Evolutionary conservation across 495 filamentous ascomycete species (phyloP).

Genomic region (Podospora appendiculata): DNA sequence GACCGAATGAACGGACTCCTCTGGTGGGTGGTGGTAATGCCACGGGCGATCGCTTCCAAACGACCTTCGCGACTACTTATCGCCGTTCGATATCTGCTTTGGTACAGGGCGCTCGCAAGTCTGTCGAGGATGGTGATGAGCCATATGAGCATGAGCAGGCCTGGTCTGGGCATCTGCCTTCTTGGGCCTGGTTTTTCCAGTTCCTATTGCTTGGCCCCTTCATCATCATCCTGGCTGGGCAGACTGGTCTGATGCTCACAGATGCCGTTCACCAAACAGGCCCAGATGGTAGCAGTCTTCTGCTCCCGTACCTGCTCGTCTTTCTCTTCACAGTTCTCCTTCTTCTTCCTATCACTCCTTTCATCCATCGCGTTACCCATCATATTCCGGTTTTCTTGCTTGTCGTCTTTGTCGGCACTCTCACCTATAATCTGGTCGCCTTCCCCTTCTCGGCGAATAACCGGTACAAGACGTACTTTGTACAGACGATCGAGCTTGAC

Average conservation of each 20-base stretch:
- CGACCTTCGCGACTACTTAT: slow-evolving; percentile 68
- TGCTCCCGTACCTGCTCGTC: slow-evolving; percentile 64
- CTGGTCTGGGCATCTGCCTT: slow-evolving; percentile 73
- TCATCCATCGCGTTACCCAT: slow-evolving; percentile 77
- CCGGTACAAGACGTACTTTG: slow-evolving; percentile 80
- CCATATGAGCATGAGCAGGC: slow-evolving; percentile 74
- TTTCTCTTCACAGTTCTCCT: slow-evolving; percentile 61
- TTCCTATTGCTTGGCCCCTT: slow-evolving; percentile 76
- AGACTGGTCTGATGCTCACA: slow-evolving; percentile 66
- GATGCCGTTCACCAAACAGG: slow-evolving; percentile 71
- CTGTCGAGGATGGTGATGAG: slow-evolving; percentile 13
- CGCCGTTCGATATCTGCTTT: slow-evolving; percentile 37
- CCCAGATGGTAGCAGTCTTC: slow-evolving; percentile 59
- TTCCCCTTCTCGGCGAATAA: slow-evolving; percentile 80
- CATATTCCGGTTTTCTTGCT: slow-evolving; percentile 75
- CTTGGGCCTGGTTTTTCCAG: slow-evolving; percentile 80
- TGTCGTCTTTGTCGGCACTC: slow-evolving; percentile 62
- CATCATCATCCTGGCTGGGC: slow-evolving; percentile 62
- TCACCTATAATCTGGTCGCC: slow-evolving; percentile 79
- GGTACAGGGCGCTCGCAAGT: slow-evolving; percentile 22
- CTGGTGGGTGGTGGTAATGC: slow-evolving; percentile 46
- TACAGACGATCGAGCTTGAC: slow-evolving; percentile 74
- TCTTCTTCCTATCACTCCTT: slow-evolving; percentile 72
- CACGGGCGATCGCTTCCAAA: slow-evolving; percentile 39
- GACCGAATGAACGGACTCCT: slow-evolving; percentile 71